Conservation (phyloP, 73 alveolate genomes). For the Symbiodinium natans region DNA sequence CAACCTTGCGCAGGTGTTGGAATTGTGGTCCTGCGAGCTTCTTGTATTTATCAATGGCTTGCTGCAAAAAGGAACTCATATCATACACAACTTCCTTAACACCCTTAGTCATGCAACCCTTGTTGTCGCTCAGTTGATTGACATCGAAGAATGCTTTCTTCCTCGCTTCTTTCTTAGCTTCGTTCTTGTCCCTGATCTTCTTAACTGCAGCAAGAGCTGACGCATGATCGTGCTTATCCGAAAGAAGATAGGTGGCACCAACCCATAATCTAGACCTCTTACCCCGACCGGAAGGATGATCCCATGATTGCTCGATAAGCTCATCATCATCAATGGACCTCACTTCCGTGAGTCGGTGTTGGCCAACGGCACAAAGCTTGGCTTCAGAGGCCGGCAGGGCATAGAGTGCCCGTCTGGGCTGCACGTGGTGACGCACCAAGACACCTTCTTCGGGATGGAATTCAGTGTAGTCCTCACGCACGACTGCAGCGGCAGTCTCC, state of each 20-base stretch:
- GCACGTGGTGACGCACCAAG: neutral
- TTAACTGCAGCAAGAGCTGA: neutral
- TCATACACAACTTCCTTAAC: no score
- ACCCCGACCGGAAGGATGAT: neutral
- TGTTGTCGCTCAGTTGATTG: no score
- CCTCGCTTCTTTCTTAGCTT: neutral
- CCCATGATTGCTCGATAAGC: neutral
- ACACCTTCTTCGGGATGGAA: neutral
- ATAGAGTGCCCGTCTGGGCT: neutral
- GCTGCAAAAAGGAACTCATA: no score
- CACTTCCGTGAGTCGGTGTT: neutral
- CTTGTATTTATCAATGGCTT: no score
- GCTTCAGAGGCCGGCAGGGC: neutral
- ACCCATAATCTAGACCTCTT: neutral
- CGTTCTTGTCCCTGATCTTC: neutral
- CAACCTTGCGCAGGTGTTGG: no score
- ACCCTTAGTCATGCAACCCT: neutral
- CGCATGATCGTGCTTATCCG: neutral
- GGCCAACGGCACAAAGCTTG: neutral
- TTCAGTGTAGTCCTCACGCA: neutral
- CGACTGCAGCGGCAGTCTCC: neutral
- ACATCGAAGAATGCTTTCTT: no score
- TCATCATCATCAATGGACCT: neutral
- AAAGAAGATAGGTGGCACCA: neutral
- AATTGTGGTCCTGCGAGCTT: no score